Base-by-base conservation (phyloP, 2,329 filamentous ascomycete genomes). In the Colletotrichum liriopes region DNA sequence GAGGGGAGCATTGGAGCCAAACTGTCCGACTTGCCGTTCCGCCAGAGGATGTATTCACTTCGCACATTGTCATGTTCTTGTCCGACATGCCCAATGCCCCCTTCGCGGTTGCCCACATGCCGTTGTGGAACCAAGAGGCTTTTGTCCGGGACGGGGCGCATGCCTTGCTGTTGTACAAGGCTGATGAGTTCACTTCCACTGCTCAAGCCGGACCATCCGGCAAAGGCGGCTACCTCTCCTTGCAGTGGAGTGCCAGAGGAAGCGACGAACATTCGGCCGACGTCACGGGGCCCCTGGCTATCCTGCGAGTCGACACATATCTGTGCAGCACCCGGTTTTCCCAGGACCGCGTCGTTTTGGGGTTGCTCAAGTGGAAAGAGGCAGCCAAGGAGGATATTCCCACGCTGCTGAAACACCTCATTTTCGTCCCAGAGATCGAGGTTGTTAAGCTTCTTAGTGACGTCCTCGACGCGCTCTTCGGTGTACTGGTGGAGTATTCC, bases 401-500 rank as follows among this genome's bases (percentile, higher is more conserved):
- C 0, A 87, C 91, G 32, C 85, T 97, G 0, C 84, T 99, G 52
- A 93, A 93, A 79, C 92, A 95, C 75, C 90, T 98, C 60, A 92
- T 95, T 26, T 98, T 98, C 76, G 95, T 99, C 0, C 94, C 96
- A 0, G 96, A 99, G 80, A 98, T 98, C 67, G 97, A 99, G 82
- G 94, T 99, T 43, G 96, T 99, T 74, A 99, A 98, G 84, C 88
- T 98, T 52, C 85, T 98, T 9, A 93, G 90, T 74, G 93, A 97
- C 77, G 95, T 98, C 1, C 92, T 99, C 65, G 94, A 98, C 80
- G 91, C 94, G 0, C 89, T 99, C 0, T 99, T 99, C 79, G 93
- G 94, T 7, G 95, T 98, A 37, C 86, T 98, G 37, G 94, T 97
- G 39, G 95, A 98, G 76, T 92, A 97, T 78, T 91, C 94, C n/a